These are phyloP conservation scores for Fusarium abutilonis DNA, from an alignment of 2,329 filamentous ascomycete species.

Conservation along the genomic window DNA sequence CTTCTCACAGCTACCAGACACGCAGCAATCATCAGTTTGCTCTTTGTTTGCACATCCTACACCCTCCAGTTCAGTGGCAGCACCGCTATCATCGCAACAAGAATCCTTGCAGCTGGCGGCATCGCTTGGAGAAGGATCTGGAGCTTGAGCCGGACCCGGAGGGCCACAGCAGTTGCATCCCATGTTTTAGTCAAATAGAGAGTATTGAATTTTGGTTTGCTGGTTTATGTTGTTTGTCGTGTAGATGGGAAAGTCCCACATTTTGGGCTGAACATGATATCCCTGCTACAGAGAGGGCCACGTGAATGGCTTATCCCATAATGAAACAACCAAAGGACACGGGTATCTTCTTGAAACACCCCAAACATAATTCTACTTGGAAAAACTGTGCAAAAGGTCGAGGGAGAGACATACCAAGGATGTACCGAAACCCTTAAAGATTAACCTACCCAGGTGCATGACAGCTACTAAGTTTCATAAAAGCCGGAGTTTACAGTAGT, in stretches of 20 bases:
- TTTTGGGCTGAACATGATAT: constrained; percentile 1
- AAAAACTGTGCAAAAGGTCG: too few species aligned
- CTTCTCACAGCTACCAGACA: not conserved
- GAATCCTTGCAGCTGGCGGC: constrained; percentile 11
- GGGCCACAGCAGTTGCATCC: constrained; percentile 33
- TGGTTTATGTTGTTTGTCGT: not conserved
- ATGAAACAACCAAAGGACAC: not conserved
- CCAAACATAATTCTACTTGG: too few species aligned
- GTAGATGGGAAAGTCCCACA: not conserved
- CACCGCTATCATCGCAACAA: constrained; percentile 15
- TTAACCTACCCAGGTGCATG: too few species aligned
- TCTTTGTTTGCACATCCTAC: not conserved
- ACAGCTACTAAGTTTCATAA: too few species aligned
- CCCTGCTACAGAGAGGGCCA: constrained; percentile 8
- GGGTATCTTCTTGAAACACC: not conserved
- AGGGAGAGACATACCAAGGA: too few species aligned
- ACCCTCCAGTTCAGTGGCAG: too few species aligned
- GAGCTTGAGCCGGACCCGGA: not conserved
- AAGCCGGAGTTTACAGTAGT: too few species aligned
- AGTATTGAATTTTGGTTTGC: not conserved
- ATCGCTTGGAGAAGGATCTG: not conserved
- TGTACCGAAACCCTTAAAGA: too few species aligned
- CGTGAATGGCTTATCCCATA: constrained; percentile 21
- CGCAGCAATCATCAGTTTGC: constrained; percentile 1
- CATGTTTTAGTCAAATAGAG: constrained; percentile 9